Evolutionary conservation across 2,329 filamentous ascomycete genomes (phyloP), one percentile per base, ranked within the genome.

Genomic region (Pseudopithomyces maydicus): DNA sequence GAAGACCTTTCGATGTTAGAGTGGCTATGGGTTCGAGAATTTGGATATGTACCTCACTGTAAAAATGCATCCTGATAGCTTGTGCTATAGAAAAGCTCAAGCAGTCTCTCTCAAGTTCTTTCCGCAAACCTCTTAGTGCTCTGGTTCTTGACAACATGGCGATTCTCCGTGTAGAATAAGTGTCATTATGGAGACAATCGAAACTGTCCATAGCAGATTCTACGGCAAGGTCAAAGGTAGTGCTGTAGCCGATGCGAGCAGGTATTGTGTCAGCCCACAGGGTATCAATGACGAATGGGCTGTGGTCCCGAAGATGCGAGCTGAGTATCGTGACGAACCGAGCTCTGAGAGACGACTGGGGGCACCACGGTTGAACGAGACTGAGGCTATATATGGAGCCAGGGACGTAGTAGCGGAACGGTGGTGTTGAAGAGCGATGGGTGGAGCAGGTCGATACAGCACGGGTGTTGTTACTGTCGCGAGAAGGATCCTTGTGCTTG

Each of bases 201-300:
- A 57, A 52, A 20, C 36, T 46, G 39, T 60, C 50, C n/a, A 60
- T 33, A 7, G 55, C 55, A 42, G 29, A 60, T 38, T 57, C 55
- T 12, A 55, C 58, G 17, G 58, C 55, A 6, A 49, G 12, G 46
- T 60, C 52, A 12, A 60, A 33, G 4, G 48, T 42, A 19, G 35
- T 14, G 29, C 43, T 52, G 15, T n/a, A 48, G 6, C 46, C 58
- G 14, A 60, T 55, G 2, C 55, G 51, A 11, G 51, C 22, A 12
- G 55, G 58, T 10, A 60, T 50, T 6, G 49, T 51, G 11, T 45
- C n/a, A 12, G 49, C 46, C 58, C 58, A 60, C 2, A 44, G 42
- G 14, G 51, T 52, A 17, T 55, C 38, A 8, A 60, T 45, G 12
- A 49, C 41, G 19, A 46, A 52, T 1, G 58, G 52, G 22, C 49